A percentile compares a stretch with the other conserved stretches of the same genome.
Conservation (phyloP, 345 rosid genomes). For the Salix purpurea region DNA sequence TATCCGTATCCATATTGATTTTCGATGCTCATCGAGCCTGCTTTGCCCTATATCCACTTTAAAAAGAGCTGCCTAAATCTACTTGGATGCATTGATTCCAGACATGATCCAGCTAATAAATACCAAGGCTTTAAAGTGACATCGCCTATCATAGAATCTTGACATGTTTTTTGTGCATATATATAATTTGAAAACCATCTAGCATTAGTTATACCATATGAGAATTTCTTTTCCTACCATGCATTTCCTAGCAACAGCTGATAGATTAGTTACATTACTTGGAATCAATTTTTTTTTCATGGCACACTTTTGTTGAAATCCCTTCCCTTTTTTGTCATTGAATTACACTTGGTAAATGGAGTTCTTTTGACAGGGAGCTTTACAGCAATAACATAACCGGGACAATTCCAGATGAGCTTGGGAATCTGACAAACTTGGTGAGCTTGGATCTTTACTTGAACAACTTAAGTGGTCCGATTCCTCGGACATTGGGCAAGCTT, state of each 20-base stretch:
- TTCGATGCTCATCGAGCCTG: not conserved
- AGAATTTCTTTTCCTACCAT: not conserved
- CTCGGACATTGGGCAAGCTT: conserved; percentile 54
- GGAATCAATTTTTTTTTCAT: not conserved
- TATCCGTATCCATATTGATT: not conserved
- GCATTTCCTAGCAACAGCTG: not conserved
- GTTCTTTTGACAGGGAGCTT: conserved; percentile 64
- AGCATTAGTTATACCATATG: not conserved
- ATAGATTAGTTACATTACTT: not conserved
- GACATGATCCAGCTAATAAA: not conserved
- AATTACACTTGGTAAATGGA: conserved; percentile 8
- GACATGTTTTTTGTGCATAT: not conserved
- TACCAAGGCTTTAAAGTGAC: not conserved
- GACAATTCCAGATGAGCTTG: conserved; percentile 69
- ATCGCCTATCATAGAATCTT: not conserved
- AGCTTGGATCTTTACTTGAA: conserved; percentile 95
- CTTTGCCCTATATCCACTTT: not conserved
- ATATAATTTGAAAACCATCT: not conserved
- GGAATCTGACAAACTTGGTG: conserved; percentile 72
- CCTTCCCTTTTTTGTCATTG: not conserved
- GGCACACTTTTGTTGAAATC: not conserved
- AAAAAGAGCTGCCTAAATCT: not conserved
- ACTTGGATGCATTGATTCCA: not conserved
- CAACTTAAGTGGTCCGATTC: conserved; percentile 51
- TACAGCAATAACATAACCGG: conserved; percentile 69